Base-by-base conservation (phyloP, 23 red algal species). In the Gracilaria gracilis region DNA sequence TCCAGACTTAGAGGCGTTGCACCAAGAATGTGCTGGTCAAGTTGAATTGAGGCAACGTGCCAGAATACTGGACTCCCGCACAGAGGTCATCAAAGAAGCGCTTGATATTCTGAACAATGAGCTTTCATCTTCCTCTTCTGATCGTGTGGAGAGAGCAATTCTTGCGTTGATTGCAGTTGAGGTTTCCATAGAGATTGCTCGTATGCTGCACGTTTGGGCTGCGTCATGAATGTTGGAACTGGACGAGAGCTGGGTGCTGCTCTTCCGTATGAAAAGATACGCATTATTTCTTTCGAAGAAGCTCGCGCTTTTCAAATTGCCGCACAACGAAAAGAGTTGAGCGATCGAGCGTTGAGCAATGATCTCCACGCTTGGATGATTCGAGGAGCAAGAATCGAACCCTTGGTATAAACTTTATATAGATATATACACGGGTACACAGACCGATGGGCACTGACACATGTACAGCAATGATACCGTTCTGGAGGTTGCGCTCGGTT, bases 21-120 rank as follows among this genome's bases (percentile, higher is more conserved):
- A 92, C 54, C 70, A 49, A 28, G 91, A 98, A 80, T 89, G 88
- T 67, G 87, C 93, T 9, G 61, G 82, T 35, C 85, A 83, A 54
- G 91, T 98, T 21, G 97, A 96, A 78, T 84, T 98, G 44, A 75
- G 89, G 79, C 82, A 95, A 28, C 55, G 97, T 3, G 86, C 91
- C 55, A 55, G 88, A 8, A 71, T 98, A 28, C 71, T 98, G 32
- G 88, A 95, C 44, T 89, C 88, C 25, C 82, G 97, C 12, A 85
- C 93, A 36, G 85, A 94, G 35, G 93, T 95, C 37, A 93, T 98
- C 59, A 87, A 96, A 46, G 97, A 98, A 37, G 85, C 93, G 16
- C 82, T 98, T 13, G 93, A 93, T 72, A 81, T 98, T 78, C 82
- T 98, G n/a, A 98, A 95, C 39, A 96, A 73, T n/a, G 97, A 98